phyloP scores from a whole-genome alignment of 139 green algal species.

The Nannochloris sp. region DNA sequence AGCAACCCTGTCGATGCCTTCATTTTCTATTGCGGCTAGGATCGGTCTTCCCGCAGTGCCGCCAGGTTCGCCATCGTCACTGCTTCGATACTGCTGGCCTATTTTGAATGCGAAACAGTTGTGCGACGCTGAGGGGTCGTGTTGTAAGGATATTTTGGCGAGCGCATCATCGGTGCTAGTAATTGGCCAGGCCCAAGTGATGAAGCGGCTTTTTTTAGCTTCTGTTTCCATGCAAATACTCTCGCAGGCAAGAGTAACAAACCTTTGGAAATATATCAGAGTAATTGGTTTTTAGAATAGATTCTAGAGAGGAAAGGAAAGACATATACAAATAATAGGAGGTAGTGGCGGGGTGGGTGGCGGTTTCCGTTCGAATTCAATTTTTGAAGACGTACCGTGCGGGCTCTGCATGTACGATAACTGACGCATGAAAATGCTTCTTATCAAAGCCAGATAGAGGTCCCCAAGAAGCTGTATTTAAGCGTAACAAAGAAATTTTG shows the following conservation, averaged over 20 bases:
- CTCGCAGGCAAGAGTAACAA: not conserved
- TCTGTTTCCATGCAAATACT: conserved; percentile 1
- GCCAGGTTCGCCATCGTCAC: conserved; percentile 80
- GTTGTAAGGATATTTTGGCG: conserved; percentile 25
- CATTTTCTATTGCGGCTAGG: conserved; percentile 64
- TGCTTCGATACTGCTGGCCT: conserved; percentile 34
- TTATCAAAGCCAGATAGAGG: too few species aligned
- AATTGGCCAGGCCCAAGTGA: conserved; percentile 60
- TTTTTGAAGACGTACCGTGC: too few species aligned
- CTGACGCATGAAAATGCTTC: too few species aligned
- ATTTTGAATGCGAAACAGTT: conserved; percentile 72
- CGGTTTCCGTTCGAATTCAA: too few species aligned
- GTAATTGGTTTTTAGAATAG: too few species aligned
- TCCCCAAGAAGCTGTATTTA: too few species aligned
- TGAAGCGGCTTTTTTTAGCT: conserved; percentile 68
- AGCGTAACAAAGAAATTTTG: too few species aligned
- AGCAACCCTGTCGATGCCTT: conserved; percentile 54
- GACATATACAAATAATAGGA: too few species aligned
- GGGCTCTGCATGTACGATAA: too few species aligned
- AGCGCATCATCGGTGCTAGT: conserved; percentile 38
- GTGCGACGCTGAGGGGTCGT: conserved; percentile 55
- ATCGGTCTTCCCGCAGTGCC: conserved; percentile 81
- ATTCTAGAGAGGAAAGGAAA: too few species aligned
- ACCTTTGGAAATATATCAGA: too few species aligned
- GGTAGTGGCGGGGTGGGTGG: too few species aligned